Base-by-base conservation (phyloP, 31 red algal genomes). In the Odonthalia washingtoniensis region DNA sequence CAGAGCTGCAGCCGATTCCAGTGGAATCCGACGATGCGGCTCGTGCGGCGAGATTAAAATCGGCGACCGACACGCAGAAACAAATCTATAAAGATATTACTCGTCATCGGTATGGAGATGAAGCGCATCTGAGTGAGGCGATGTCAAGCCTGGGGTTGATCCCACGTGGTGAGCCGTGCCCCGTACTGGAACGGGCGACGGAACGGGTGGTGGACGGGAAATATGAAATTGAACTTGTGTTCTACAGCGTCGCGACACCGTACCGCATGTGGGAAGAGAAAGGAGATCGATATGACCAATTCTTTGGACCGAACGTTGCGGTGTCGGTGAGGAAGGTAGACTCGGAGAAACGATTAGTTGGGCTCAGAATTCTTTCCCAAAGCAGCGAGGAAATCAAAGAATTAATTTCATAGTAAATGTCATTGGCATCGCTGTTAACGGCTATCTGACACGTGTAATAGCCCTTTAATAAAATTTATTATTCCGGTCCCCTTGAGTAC, bases 11-110 rank as follows among this genome's bases (percentile, higher is more conserved):
- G 37, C 96, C 96, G 12, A 82, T 95, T 34, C 80, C 86, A 64
- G 70, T 98, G 2, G 27, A 35, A 40, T 78, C 77, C n/a, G 80
- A 78, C 31, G 40, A 70, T 26, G 87, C 76, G 1, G 87, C 86
- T 6, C 26, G 45, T 40, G 85, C 40, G 40, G 79, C 86, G 40
- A 77, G 93, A 0, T 81, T 87, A 53, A 36, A 65, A 39, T 40
- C 45, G 17, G 96, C 90, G 21, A 98, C 96, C 2, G 39, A 83
- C n/a, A 85, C 85, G 18, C 96, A 95, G 72, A 87, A 94, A 72
- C 87, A 98, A 86, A 95, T 98, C 45, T 90, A 93, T 57, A 72
- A 65, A 35, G 96, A 98, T 81, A 94, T 98, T 37, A 98, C 96
- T n/a, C 86, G 96, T 24, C 94, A 98, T 72, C 89, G 93, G 36